These are phyloP conservation scores for Talaromyces wortmannii DNA, from an alignment of 495 filamentous ascomycete species.

Conservation along the genomic window DNA sequence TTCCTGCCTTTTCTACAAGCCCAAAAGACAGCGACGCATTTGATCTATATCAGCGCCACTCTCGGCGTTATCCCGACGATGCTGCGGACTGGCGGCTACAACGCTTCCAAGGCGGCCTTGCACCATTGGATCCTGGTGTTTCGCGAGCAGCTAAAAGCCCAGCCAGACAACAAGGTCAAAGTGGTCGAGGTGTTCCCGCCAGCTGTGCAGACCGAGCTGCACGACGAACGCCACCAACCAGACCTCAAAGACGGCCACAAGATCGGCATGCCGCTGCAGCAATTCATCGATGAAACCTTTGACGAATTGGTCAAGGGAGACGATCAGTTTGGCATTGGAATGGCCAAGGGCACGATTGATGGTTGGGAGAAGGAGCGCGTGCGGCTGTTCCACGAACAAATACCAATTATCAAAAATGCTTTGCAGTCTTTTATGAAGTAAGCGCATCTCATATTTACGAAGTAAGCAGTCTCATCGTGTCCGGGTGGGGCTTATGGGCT, in stretches of 20 bases:
- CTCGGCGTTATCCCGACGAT: conserved; percentile 37
- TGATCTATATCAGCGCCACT: conserved; percentile 36
- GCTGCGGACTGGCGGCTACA: conserved; percentile 33
- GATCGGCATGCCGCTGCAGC: conserved; percentile 57
- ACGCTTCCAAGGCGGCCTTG: conserved; percentile 42
- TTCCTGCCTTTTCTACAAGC: conserved; percentile 59
- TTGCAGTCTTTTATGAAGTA: conserved; percentile 21
- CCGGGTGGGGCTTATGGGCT: background rate
- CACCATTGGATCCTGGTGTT: conserved; percentile 48
- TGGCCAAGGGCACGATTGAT: conserved; percentile 24
- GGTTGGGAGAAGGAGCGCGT: conserved; percentile 32
- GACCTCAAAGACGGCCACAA: conserved; percentile 35
- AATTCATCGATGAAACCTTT: conserved; percentile 57
- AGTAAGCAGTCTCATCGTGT: conserved; percentile 1
- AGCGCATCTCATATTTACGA: conserved; percentile 16
- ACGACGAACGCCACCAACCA: conserved; percentile 28
- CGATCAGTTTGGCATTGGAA: conserved; percentile 36
- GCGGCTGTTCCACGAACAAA: conserved; percentile 27
- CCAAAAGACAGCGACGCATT: conserved; percentile 23
- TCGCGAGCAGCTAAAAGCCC: conserved; percentile 50
- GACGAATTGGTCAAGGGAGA: conserved; percentile 42
- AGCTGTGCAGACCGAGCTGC: conserved; percentile 55
- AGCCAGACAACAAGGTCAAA: conserved; percentile 36
- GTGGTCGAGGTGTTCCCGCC: conserved; percentile 64
- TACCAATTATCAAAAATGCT: conserved; percentile 21